Evolutionary conservation across 352 stramenopile species (phyloP), one percentile per base, ranked within the genome.

Genomic region (Pythium sp.): DNA sequence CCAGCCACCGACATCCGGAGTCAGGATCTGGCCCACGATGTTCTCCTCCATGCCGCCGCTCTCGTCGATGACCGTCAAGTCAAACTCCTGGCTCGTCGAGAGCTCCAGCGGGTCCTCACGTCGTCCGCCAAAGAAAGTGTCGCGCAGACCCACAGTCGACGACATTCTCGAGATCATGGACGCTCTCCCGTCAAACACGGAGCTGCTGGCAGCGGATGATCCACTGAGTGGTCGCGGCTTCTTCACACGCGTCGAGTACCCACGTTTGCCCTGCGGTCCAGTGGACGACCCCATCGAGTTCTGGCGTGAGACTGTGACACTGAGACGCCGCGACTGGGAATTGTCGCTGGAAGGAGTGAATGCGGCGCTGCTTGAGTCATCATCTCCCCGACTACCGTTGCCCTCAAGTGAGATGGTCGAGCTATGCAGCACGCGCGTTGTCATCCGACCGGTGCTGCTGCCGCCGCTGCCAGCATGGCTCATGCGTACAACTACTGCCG

Each of bases 41-140:
- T 76, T 84, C 55, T 90, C 76, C 32, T 86, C 72, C 57, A 93
- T 76, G 38, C 79, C 80, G 11, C 85, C 85, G 51, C 78, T 80
- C 62, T 93, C 85, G 65, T 93, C 81, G 61, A 93, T 93, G 55
- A 93, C 74, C 5, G 85, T 86, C 36, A 93, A 68, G 20, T 90
- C 78, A 58, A 93, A 92, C 62, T 93, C 85, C 51, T 91, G 81
- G 30, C 81, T 74, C 0, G 82, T 74, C 6, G 83, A 90, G n/a
- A 90, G 71, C 22, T 89, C 72, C 32, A 93, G 67, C 28, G 85
- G 81, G 51, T 93, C 85, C 9, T 73, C 64, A 0, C 68, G 69
- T 1, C 59, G 49, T 9, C 22, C 71, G 15, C 81, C 81, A 61
- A 93, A 92, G 67, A 93, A 88, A 32, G 81, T 89, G 36, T 93